A percentile compares a stretch with the other conserved stretches of the same genome.
phyloP scores from a whole-genome alignment of 1,139 yeast genomes.

The Yamadazyma blattariae region DNA sequence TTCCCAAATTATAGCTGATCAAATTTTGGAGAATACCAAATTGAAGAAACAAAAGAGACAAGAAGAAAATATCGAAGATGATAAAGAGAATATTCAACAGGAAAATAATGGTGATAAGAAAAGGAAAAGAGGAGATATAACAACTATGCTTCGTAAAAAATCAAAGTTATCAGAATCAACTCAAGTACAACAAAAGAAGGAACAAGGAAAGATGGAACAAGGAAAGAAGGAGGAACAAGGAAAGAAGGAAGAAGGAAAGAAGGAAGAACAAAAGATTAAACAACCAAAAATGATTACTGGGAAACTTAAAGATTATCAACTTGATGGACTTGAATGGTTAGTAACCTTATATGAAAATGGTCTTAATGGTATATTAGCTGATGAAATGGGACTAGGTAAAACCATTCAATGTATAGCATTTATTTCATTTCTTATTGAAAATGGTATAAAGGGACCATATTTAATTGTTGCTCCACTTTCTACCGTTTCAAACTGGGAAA shows the following conservation, averaged over 20 bases:
- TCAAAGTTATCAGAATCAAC: conserved; percentile 13
- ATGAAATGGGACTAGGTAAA: conserved; percentile 96
- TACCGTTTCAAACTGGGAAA: conserved; percentile 81
- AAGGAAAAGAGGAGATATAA: conserved; percentile 9
- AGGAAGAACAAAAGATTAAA: conserved; percentile 14
- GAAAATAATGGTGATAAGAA: conserved; percentile 1
- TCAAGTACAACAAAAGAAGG: neutral
- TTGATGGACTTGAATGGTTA: conserved; percentile 90
- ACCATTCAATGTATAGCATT: conserved; percentile 85
- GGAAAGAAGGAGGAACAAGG: neutral
- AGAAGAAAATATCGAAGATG: neutral
- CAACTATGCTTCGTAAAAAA: conserved; percentile 10
- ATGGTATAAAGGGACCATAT: conserved; percentile 81
- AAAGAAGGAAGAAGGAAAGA: too few species aligned
- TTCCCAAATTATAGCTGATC: conserved; percentile 78
- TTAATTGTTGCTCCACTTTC: conserved; percentile 85
- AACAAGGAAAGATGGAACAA: too few species aligned
- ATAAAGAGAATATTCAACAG: neutral
- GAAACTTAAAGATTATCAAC: conserved; percentile 73
- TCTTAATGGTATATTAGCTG: conserved; percentile 90
- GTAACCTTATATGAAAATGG: conserved; percentile 89
- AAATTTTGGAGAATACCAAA: conserved; percentile 45
- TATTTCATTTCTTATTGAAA: conserved; percentile 71
- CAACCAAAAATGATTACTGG: conserved; percentile 73
- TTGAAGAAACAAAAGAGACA: conserved; percentile 10